Percentiles rank a stretch among this genome's conserved stretches.
These are phyloP conservation scores for Copromyces sp. DNA, from an alignment of 495 filamentous ascomycete species.

Conservation along the genomic window DNA sequence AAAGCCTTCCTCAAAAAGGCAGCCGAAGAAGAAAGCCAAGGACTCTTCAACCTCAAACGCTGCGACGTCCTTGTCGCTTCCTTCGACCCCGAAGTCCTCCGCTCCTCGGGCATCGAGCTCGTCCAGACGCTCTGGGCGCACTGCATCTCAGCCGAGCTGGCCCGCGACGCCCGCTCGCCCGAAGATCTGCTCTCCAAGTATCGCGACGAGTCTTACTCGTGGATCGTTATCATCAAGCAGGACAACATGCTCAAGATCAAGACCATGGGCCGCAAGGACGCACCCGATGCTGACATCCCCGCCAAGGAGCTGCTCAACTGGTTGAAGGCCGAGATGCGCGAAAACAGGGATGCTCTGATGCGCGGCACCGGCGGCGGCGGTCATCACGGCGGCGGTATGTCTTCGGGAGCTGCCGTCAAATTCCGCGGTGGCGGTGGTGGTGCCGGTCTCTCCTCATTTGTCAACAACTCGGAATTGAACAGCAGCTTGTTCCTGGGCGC, in stretches of 20 bases:
- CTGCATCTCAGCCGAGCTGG: slow-evolving; percentile 84
- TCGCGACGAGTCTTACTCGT: slow-evolving; percentile 64
- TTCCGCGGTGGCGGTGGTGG: slow-evolving; percentile 7
- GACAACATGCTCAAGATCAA: slow-evolving; percentile 68
- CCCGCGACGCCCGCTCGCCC: slow-evolving; percentile 57
- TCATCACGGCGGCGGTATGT: slow-evolving; percentile 14
- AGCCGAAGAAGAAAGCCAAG: slow-evolving; percentile 40
- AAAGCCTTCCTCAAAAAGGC: slow-evolving; percentile 59
- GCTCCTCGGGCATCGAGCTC: slow-evolving; percentile 64
- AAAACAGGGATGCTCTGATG: slow-evolving; percentile 24
- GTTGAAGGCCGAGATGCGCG: slow-evolving; percentile 74
- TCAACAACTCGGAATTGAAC: slow-evolving; percentile 10
- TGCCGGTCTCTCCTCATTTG: neutral
- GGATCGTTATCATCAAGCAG: slow-evolving; percentile 80
- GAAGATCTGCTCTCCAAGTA: slow-evolving; percentile 70
- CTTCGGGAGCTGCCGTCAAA: slow-evolving; percentile 29
- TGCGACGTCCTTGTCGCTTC: slow-evolving; percentile 87
- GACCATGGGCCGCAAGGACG: slow-evolving; percentile 60
- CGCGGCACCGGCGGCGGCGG: slow-evolving; percentile 49
- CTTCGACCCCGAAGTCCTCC: slow-evolving; percentile 68
- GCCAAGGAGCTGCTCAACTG: slow-evolving; percentile 65
- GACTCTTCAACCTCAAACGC: slow-evolving; percentile 52
- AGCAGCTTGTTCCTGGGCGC: slow-evolving; percentile 4
- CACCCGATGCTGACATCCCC: slow-evolving; percentile 63
- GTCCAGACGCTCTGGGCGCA: slow-evolving; percentile 72